phyloP scores from a whole-genome alignment of 192 early-diverging fungal species.

The Podila epigama region DNA sequence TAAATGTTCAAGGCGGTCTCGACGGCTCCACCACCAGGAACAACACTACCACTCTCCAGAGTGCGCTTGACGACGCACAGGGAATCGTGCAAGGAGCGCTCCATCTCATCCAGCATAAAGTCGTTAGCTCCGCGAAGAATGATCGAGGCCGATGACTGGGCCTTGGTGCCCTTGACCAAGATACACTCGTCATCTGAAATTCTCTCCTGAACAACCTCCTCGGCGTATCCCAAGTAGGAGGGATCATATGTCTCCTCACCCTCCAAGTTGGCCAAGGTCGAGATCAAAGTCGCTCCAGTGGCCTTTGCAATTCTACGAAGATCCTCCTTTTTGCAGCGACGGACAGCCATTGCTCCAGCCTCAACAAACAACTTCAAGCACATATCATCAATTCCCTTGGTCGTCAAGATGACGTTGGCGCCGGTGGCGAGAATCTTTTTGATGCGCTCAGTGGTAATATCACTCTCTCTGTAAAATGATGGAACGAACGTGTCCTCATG shows the following conservation, averaged over 20 bases:
- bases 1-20: slow-evolving; percentile 96
- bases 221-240: slow-evolving; percentile 87
- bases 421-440: slow-evolving; percentile 95
- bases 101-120: slow-evolving; percentile 99
- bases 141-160: slow-evolving; percentile 86
- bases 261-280: slow-evolving; percentile 95
- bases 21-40: slow-evolving; percentile 97
- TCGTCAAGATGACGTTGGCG: slow-evolving; percentile 97
- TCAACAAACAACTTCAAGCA: slow-evolving; percentile 99
- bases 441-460: slow-evolving; percentile 95
- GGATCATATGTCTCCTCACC: slow-evolving; percentile 98
- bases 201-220: slow-evolving; percentile 96
- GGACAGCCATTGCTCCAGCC: slow-evolving; percentile 96
- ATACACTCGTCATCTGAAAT: slow-evolving; percentile 99
- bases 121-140: slow-evolving; percentile 99
- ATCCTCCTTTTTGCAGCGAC: slow-evolving; percentile 96
- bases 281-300: slow-evolving; percentile 93
- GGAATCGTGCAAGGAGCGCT: slow-evolving; percentile 94
- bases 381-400: slow-evolving; percentile 99
- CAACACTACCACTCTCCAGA: slow-evolving; percentile 92
- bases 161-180: slow-evolving; percentile 91
- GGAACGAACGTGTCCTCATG: not conserved
- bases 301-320: slow-evolving; percentile 97
- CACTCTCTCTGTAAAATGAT: slow-evolving; percentile 76
- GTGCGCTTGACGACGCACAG: slow-evolving; percentile 97